Conservation (phyloP, 2,329 filamentous ascomycete species). For the Pezicula radicicola region DNA sequence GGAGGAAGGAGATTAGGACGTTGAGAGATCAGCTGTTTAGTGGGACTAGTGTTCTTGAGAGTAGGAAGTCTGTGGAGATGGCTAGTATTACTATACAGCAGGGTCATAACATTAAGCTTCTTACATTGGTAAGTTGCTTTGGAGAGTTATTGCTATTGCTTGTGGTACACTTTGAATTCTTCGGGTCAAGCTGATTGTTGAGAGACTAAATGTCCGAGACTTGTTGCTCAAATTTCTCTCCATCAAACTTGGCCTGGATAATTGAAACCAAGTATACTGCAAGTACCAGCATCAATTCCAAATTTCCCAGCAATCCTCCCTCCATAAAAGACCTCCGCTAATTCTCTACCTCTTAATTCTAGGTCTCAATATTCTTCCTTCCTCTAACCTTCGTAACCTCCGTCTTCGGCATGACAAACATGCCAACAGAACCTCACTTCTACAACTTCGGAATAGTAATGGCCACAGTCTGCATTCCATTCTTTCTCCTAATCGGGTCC, state of each 20-base stretch:
- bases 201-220: no score
- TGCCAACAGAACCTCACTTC: conserved; percentile 38
- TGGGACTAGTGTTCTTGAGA: conserved; percentile 61
- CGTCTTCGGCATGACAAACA: conserved; percentile 52
- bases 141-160: neutral
- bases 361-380: conserved; percentile 1
- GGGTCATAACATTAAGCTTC: conserved; percentile 57
- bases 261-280: neutral
- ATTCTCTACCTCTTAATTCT: neutral
- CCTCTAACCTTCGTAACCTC: conserved; percentile 24
- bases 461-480: conserved; percentile 41
- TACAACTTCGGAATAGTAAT: conserved; percentile 39
- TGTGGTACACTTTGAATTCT: no score
- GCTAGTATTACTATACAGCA: conserved; percentile 50
- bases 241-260: no score
- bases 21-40: conserved; percentile 61
- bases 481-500: conserved; percentile 44
- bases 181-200: no score
- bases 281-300: neutral
- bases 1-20: conserved; percentile 51
- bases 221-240: no score
- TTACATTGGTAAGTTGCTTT: conserved; percentile 51
- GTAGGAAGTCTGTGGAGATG: conserved; percentile 54
- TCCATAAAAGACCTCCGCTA: neutral
- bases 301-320: no score